These are phyloP conservation scores for Vigna hirtella DNA, from an alignment of 306 rosid genomes.

Conservation along the genomic window DNA sequence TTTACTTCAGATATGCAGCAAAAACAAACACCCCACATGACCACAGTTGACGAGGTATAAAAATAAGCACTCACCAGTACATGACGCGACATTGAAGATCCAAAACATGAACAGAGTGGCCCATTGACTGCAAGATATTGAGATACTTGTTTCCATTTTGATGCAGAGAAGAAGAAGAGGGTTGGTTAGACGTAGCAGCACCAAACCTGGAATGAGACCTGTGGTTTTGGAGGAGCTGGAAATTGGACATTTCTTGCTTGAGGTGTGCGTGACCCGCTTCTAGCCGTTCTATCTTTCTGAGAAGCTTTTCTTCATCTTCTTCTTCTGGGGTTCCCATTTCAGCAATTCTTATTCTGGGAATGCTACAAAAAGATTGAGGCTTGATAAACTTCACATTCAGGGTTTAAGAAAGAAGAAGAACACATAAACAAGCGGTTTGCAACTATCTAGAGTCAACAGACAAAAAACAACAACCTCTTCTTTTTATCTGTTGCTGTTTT, in stretches of 20 bases:
- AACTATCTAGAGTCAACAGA: not conserved
- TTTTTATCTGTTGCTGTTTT: not conserved
- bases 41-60: not conserved
- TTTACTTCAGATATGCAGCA: slow-evolving; percentile 28
- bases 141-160: slow-evolving; percentile 65
- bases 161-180: slow-evolving; percentile 65
- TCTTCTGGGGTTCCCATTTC: slow-evolving; percentile 64
- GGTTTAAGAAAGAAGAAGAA: slow-evolving; percentile 21
- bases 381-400: not conserved
- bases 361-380: too few species aligned
- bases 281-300: slow-evolving; percentile 80
- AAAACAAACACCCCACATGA: slow-evolving; percentile 29
- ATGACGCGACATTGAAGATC: slow-evolving; percentile 74
- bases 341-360: not conserved
- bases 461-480: not conserved
- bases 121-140: slow-evolving; percentile 96
- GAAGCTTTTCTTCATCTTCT: slow-evolving; percentile 61
- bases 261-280: slow-evolving; percentile 87
- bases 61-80: slow-evolving; percentile 64
- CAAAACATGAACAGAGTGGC: slow-evolving; percentile 87
- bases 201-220: slow-evolving; percentile 82
- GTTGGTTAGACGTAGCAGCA: slow-evolving; percentile 53
- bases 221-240: slow-evolving; percentile 53
- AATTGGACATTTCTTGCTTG: slow-evolving; percentile 80
- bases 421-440: not conserved